Percentiles rank a stretch among this genome's conserved stretches.
Evolutionary conservation across 768 basidiomycete species (phyloP).

Genomic region (Rhodotorula graminis): DNA sequence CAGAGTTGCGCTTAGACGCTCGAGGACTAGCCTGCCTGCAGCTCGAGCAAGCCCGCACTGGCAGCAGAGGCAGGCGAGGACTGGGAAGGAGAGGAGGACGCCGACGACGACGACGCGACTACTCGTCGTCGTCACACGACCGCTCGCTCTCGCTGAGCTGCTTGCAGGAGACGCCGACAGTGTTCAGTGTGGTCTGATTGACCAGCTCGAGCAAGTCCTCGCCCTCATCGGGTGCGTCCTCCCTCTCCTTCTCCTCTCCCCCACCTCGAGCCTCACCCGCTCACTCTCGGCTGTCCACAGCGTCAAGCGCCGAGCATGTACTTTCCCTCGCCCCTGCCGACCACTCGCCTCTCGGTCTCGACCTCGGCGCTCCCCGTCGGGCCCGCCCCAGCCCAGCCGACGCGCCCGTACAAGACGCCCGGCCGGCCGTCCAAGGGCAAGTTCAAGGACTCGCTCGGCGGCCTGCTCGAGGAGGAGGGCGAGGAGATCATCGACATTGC

Average conservation of each 20-base stretch:
- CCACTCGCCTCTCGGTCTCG: conserved; percentile 32
- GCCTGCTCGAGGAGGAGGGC: conserved; percentile 37
- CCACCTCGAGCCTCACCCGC: not conserved
- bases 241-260: not conserved
- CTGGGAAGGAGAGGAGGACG: no score
- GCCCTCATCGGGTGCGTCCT: no score
- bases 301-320: conserved; percentile 16
- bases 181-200: no score
- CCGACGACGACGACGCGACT: no score
- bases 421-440: conserved; percentile 23
- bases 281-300: not conserved
- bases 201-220: no score
- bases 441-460: conserved; percentile 33
- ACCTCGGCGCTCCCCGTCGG: conserved; percentile 31
- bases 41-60: no score
- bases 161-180: no score
- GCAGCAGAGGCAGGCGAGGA: no score
- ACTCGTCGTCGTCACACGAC: no score
- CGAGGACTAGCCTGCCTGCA: no score
- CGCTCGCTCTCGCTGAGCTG: no score
- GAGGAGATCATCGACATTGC: conserved; percentile 33
- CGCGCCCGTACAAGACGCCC: conserved; percentile 14
- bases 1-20: no score
- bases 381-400: conserved; percentile 10
- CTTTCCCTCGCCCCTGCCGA: conserved; percentile 35